Conservation (phyloP, 495 filamentous ascomycete genomes). For the Endocarpon pusillum region DNA sequence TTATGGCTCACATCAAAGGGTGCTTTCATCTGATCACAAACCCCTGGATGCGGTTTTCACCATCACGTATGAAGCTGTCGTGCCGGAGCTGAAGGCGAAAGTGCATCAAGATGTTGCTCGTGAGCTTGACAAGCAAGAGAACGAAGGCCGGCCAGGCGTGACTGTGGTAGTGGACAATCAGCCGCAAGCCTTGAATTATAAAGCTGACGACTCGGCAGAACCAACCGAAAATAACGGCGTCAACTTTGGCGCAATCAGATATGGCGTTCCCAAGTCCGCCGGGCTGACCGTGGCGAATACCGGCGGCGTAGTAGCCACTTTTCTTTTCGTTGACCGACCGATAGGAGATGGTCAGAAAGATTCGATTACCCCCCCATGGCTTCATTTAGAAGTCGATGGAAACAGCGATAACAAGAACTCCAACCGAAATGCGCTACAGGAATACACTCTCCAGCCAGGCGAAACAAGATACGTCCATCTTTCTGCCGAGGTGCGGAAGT, state of each 20-base stretch:
- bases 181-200: constrained; percentile 8
- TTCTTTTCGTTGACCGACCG: constrained; percentile 57
- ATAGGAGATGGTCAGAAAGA: constrained; percentile 25
- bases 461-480: constrained; percentile 59
- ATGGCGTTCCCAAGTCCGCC: constrained; percentile 43
- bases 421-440: constrained; percentile 13
- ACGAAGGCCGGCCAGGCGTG: constrained; percentile 70
- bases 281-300: constrained; percentile 82
- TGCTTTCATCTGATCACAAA: constrained; percentile 92
- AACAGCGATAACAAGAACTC: constrained; percentile 18
- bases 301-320: constrained; percentile 54
- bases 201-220: constrained; percentile 11
- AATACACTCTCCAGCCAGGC: constrained; percentile 58
- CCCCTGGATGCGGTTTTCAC: constrained; percentile 68
- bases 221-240: constrained; percentile 36
- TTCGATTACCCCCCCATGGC: constrained; percentile 39
- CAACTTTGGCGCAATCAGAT: constrained; percentile 59
- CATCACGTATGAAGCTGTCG: constrained; percentile 67
- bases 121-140: constrained; percentile 80
- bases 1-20: constrained; percentile 76
- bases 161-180: constrained; percentile 66
- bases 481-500: constrained; percentile 41
- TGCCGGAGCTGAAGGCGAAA: constrained; percentile 62
- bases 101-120: constrained; percentile 76
- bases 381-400: constrained; percentile 40